Evolutionary conservation across 1,284 basidiomycete genomes (phyloP), one percentile per base, ranked within the genome.

Genomic region (Apiotrichum montevideense): DNA sequence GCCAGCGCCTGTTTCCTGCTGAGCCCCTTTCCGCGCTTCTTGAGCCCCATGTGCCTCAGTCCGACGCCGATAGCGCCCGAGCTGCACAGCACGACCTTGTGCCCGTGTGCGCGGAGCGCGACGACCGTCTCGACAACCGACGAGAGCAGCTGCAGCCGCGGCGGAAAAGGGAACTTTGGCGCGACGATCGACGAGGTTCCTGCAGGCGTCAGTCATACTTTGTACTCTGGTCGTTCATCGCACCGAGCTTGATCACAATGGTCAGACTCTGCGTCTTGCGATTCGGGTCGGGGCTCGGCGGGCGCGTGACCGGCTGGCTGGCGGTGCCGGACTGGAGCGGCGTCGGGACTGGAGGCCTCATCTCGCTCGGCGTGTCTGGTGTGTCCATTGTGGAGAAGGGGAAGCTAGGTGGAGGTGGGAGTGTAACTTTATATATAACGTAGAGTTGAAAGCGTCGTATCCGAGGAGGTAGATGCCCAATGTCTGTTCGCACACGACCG

Each of bases 21-120:
- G 13, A 98, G 77, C 54, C 83, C 85, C 67, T 94, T 95, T 1
- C 93, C 90, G 58, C 83, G 81, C 55, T 83, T 85, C 14, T 85
- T 82, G 63, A 96, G 79, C 37, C 85, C 82, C 95, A 98, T 98
- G 45, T 92, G 83, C 69, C 93, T 86, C 55, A 97, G 75, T 0
- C 95, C 96, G 40, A 98, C 90, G 1, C 88, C 96, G 56, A 98
- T 98, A 13, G 95, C 96, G 0, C 95, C 95, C 10, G 93, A 96
- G 64, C 88, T 93, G 55, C 97, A 93, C 11, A 99, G 84, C 3
- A 98, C 90, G 56, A 98, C 91, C 64, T 89, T 87, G 78, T 99
- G 95, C 0, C 95, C 95, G 43, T 85, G 79, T 4, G 80, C 78
- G 49, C 87, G 85, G 5, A 99, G 82, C 44, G 83, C 77, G 41